phyloP scores from a whole-genome alignment of 2,329 filamentous ascomycete genomes.

The Fusarium robinianum region DNA sequence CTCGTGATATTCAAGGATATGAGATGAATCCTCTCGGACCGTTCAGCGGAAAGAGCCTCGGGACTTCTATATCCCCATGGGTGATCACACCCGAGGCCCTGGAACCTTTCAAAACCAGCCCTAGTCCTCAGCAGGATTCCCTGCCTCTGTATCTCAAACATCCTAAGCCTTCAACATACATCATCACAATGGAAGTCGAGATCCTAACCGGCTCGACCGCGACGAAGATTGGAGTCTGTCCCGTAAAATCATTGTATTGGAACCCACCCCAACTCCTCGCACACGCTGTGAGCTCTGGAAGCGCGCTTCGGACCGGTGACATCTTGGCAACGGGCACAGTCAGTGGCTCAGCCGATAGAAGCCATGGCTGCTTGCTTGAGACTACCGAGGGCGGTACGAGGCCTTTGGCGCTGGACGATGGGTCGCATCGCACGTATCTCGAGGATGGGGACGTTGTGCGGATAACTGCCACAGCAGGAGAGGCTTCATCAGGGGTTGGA shows the following conservation, averaged over 20 bases:
- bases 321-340: conserved; percentile 50
- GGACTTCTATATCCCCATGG: conserved; percentile 65
- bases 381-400: conserved; percentile 43
- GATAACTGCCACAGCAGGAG: conserved; percentile 46
- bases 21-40: conserved; percentile 67
- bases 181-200: conserved; percentile 39
- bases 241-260: conserved; percentile 18
- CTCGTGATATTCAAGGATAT: conserved; percentile 64
- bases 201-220: conserved; percentile 23
- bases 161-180: conserved; percentile 42
- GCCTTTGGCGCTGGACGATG: conserved; percentile 36
- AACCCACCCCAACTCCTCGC: conserved; percentile 18
- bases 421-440: conserved; percentile 42
- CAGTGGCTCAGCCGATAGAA: conserved; percentile 40
- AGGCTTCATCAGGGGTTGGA: conserved; percentile 47
- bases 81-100: conserved; percentile 64
- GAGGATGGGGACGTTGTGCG: conserved; percentile 48
- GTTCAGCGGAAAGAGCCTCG: conserved; percentile 64
- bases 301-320: conserved; percentile 39
- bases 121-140: neutral
- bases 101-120: conserved; percentile 54
- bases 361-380: conserved; percentile 49
- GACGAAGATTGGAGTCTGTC: conserved; percentile 8
- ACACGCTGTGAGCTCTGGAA: conserved; percentile 18
- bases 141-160: conserved; percentile 41